phyloP scores from a whole-genome alignment of 495 filamentous ascomycete genomes.

The Immersiella caudata region DNA sequence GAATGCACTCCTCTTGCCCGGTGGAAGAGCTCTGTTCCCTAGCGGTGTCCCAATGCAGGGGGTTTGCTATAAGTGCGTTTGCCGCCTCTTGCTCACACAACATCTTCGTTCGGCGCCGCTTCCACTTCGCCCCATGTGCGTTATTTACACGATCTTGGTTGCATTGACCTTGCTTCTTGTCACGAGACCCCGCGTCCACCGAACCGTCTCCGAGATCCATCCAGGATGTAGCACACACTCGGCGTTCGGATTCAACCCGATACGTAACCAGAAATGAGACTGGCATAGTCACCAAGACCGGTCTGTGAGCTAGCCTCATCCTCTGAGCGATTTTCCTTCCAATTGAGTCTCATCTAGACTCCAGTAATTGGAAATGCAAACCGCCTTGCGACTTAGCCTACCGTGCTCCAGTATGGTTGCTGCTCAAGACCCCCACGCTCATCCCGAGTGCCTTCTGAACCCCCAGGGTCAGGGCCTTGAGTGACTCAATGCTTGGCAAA shows the following conservation, averaged over 20 bases:
- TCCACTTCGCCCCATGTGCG: conserved; percentile 4
- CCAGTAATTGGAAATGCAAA: background rate
- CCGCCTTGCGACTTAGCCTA: background rate
- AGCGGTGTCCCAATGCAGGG: background rate
- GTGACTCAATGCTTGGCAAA: background rate
- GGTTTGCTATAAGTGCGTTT: background rate
- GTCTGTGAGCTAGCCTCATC: background rate
- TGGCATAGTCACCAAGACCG: background rate
- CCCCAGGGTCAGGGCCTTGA: background rate
- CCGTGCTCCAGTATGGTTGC: no score
- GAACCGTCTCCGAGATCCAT: conserved; percentile 18
- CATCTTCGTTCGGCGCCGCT: background rate
- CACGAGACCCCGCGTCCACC: conserved; percentile 13
- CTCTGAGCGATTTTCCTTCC: conserved; percentile 6
- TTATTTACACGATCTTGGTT: conserved; percentile 18
- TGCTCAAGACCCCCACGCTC: background rate
- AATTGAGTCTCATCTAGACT: background rate
- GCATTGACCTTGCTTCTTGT: background rate
- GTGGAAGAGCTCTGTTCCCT: background rate
- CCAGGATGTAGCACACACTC: conserved; percentile 1
- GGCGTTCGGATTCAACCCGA: conserved; percentile 5
- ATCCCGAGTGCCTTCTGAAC: background rate
- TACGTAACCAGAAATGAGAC: background rate
- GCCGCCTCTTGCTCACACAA: background rate
- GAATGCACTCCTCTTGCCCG: background rate